These are phyloP conservation scores for Metarhizium rileyi DNA, from an alignment of 2,329 filamentous ascomycete genomes.

Conservation along the genomic window DNA sequence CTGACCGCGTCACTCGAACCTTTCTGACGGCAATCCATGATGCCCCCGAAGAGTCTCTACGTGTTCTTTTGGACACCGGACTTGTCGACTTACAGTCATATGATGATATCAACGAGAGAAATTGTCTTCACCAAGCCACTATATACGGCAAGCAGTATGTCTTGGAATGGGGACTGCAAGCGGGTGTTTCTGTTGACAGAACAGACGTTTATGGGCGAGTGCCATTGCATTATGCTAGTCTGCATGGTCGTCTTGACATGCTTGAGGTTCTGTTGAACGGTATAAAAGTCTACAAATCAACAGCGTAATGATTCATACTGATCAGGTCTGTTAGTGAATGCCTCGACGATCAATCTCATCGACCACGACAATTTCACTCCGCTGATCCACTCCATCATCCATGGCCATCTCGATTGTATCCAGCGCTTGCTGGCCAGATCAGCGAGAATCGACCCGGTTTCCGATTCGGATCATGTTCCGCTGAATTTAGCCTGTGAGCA, in stretches of 20 bases:
- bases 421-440: slow-evolving; percentile 65
- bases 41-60: slow-evolving; percentile 66
- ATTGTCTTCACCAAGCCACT: slow-evolving; percentile 91
- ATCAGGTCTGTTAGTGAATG: slow-evolving; percentile 39
- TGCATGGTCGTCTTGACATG: slow-evolving; percentile 84
- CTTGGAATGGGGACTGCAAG: slow-evolving; percentile 63
- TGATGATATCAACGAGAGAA: slow-evolving; percentile 95
- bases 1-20: slow-evolving; percentile 75
- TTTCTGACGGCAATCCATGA: slow-evolving; percentile 87
- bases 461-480: slow-evolving; percentile 85
- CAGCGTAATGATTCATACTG: slow-evolving; percentile 6
- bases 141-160: slow-evolving; percentile 83
- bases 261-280: slow-evolving; percentile 62
- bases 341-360: slow-evolving; percentile 71
- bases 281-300: slow-evolving; percentile 21
- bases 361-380: slow-evolving; percentile 98
- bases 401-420: slow-evolving; percentile 72
- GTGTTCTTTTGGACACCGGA: slow-evolving; percentile 67
- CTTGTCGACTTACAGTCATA: slow-evolving; percentile 86
- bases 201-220: slow-evolving; percentile 92
- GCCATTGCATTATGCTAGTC: slow-evolving; percentile 89
- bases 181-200: slow-evolving; percentile 65
- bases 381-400: slow-evolving; percentile 88
- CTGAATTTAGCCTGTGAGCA: slow-evolving; percentile 93
- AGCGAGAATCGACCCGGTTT: slow-evolving; percentile 76